Base-by-base conservation (phyloP, 805 yeast species). In the Wickerhamiella bombiphila region DNA sequence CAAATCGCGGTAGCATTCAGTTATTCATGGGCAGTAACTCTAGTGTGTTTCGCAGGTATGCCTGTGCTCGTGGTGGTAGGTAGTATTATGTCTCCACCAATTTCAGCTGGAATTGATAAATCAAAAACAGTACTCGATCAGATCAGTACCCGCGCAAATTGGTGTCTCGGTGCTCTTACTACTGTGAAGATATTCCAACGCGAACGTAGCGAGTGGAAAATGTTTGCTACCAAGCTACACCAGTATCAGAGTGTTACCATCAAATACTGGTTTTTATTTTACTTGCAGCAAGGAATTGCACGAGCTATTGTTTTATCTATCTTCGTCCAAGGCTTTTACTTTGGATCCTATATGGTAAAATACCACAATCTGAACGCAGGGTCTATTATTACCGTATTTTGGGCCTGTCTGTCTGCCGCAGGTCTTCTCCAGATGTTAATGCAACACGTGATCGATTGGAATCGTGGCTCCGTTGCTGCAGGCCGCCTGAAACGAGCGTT, bases 321-420 rank as follows among this genome's bases (percentile, higher is more conserved):
- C 74, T 85, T 88, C 61, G 80, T 86, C 2, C 94, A 82, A 56
- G 93, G 88, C 0, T 80, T 91, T 49, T 85, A 93, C 82, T 88
- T 78, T 59, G 99, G 97, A 1, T 69, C 77, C 21, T 65, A 64
- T 32, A 67, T 80, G 63, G 76, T 83, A 3, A 56, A 58, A 25
- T 55, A 58, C 4, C 71, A 72, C 0, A 63, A 67, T 6, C 52
- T 75, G 11, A 48, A 61, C 1, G 60, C 82, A 2, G 77, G 80
- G 9, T 67, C 73, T 29, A 81, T 88, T 0, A 60, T 91, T 36
- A 77, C 94, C 0, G 79, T 93, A 29, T 83, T 91, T 49, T 74
- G 82, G 46, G 69, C 94, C 8, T 82, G 95, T 48, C 55, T 88
- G 9, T 64, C 73, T 53, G 60, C 83, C n/a, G 78, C 91, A 0